Evolutionary conservation across 768 basidiomycete genomes (phyloP).

Genomic region (Macrolepiota fuliginosa): DNA sequence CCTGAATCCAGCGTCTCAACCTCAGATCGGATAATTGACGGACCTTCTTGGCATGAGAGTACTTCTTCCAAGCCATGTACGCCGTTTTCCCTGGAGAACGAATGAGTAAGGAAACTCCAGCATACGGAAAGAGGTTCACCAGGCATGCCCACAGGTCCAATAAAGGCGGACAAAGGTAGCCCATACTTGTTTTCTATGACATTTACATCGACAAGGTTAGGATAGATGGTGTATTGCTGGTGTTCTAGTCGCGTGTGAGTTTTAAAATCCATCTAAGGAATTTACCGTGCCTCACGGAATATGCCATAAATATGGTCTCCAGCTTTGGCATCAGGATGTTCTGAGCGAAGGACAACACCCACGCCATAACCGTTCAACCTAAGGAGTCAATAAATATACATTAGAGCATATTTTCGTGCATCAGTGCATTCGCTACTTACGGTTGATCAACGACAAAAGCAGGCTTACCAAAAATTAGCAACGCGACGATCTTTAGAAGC

Average conservation of each 20-base stretch:
- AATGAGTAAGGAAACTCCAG: neutral
- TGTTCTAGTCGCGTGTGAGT: slow-evolving; percentile 20
- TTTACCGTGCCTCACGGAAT: neutral
- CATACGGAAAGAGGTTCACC: slow-evolving; percentile 1
- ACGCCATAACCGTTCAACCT: slow-evolving; percentile 30
- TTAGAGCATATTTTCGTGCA: neutral
- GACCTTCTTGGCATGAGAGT: slow-evolving; percentile 29
- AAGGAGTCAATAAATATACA: slow-evolving; percentile 1
- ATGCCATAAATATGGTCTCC: slow-evolving; percentile 12
- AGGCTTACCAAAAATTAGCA: slow-evolving; percentile 3
- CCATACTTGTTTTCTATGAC: slow-evolving; percentile 34
- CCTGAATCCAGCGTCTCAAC: neutral
- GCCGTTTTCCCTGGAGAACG: slow-evolving; percentile 26
- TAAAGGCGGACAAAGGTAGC: slow-evolving; percentile 37
- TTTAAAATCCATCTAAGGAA: neutral
- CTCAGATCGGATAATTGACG: slow-evolving; percentile 3
- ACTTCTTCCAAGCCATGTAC: slow-evolving; percentile 28
- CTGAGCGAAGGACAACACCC: slow-evolving; percentile 32
- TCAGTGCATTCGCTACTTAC: neutral
- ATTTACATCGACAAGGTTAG: slow-evolving; percentile 3
- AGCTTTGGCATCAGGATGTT: slow-evolving; percentile 20
- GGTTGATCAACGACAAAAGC: slow-evolving; percentile 14
- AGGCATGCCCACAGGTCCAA: slow-evolving; percentile 37
- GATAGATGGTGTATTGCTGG: slow-evolving; percentile 31
- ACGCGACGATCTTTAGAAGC: neutral